Base-by-base conservation (phyloP, 441 rosid genomes). In the Populus tomentosa region DNA sequence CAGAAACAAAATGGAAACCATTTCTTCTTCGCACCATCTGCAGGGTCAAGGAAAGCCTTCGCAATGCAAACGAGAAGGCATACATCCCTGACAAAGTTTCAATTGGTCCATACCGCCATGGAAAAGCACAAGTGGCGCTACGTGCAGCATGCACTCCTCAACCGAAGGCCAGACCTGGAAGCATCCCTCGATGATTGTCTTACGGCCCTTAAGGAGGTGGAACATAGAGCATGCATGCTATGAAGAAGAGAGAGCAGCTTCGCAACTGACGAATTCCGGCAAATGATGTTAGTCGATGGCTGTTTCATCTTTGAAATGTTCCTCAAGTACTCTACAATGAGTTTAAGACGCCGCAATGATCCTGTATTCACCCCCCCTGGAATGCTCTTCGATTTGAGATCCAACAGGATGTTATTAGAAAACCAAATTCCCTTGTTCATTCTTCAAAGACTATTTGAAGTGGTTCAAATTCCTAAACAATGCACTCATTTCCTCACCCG, bases 391-490 rank as follows among this genome's bases (percentile, higher is more conserved):
- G 78, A 85, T 35, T 38, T 89, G 78, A 83, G 89, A 72, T 70
- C 82, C 50, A 77, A 86, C 78, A 67, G 87, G 79, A 75, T 86
- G 10, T 16, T 88, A 77, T 75, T 88, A 24, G 94, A 90, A 80
- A 90, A 90, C 67, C 92, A 90, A 65, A 85, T 90, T 23, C 94
- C 92, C 0, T 62, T 86, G 23, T 87, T 87, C 72, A 28, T 90
- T 75, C 86, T 90, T 67, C 87, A 84, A 62, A 33, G 86, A 13
- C 16, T 90, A 36, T 87, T 83, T 32, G 78, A 84, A 65, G 77
- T 85, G 3, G 84, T 81, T 7, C 87, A 86, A 2, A 69, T 85
- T 26, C 84, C 89, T 2, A 67, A 78, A 9, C 86, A 85, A 21
- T 83, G 87, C 38, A 77, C 9, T 4, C 36, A n/a, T 16, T 68